Evolutionary conservation across 768 basidiomycete genomes (phyloP).

Genomic region (Amanita pseudoporphyria): DNA sequence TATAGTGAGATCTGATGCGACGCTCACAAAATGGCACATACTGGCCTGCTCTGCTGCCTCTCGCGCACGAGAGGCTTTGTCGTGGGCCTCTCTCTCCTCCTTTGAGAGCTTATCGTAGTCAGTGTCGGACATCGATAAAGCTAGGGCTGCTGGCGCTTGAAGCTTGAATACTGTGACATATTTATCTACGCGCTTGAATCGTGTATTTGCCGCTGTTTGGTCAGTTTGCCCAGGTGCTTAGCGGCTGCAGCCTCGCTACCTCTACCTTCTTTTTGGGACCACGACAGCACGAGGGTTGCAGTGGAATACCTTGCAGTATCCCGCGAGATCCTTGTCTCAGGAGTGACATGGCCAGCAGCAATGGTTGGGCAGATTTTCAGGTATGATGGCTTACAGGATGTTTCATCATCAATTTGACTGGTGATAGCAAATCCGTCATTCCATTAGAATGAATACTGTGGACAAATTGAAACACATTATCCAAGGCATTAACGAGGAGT

Average conservation of each 20-base stretch:
- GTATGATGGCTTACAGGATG: slow-evolving; percentile 23
- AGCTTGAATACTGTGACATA: too few relatives aligned
- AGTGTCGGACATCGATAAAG: slow-evolving; percentile 18
- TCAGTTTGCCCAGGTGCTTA: not conserved
- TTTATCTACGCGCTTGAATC: slow-evolving; percentile 3
- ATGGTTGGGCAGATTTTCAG: slow-evolving; percentile 68
- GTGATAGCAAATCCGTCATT: slow-evolving; percentile 56
- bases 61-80: slow-evolving; percentile 55
- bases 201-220: slow-evolving; percentile 1
- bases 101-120: slow-evolving; percentile 70
- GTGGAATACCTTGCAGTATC: not conserved
- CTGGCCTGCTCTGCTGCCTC: slow-evolving; percentile 82
- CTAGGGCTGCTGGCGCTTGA: slow-evolving; percentile 8
- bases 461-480: slow-evolving; percentile 81
- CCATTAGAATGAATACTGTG: slow-evolving; percentile 70
- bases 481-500: slow-evolving; percentile 70
- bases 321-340: not conserved
- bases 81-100: slow-evolving; percentile 66
- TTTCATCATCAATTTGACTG: slow-evolving; percentile 3
- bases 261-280: not conserved
- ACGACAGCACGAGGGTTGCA: not conserved
- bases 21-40: slow-evolving; percentile 26
- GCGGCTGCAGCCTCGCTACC: not conserved
- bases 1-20: slow-evolving; percentile 12
- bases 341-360: slow-evolving; percentile 44